A percentile compares a stretch with the other conserved stretches of the same genome.
These are phyloP conservation scores for Magnaporthiopsis rhizophila DNA, from an alignment of 2,329 filamentous ascomycete species.

Conservation along the genomic window DNA sequence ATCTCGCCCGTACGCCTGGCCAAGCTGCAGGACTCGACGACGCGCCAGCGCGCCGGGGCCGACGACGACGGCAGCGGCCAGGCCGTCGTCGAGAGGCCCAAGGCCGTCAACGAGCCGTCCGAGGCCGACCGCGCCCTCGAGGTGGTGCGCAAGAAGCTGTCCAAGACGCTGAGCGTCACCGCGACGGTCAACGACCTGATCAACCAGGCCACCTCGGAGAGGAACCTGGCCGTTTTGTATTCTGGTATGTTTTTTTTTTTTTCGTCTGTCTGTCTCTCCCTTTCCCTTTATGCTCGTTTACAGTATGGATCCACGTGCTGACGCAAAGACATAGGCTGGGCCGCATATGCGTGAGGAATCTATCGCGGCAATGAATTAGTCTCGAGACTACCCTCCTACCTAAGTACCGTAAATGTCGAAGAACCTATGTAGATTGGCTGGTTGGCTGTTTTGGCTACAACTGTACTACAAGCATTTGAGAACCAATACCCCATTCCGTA, in stretches of 20 bases:
- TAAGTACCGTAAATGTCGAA: background rate
- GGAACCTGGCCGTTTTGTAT: constrained; percentile 85
- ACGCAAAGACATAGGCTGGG: too few relatives aligned
- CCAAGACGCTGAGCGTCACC: constrained; percentile 85
- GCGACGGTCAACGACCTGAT: constrained; percentile 97
- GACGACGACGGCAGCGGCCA: constrained; percentile 27
- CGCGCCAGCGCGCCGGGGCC: constrained; percentile 30
- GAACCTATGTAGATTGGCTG: background rate
- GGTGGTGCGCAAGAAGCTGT: constrained; percentile 92
- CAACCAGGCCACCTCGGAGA: constrained; percentile 88
- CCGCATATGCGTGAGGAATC: too few relatives aligned
- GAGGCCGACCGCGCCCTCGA: constrained; percentile 90
- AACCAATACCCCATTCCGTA: background rate
- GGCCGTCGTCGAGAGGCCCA: constrained; percentile 31
- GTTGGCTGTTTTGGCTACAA: background rate
- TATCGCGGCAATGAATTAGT: too few relatives aligned
- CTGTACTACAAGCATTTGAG: background rate
- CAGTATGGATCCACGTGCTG: too few relatives aligned
- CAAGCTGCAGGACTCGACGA: constrained; percentile 56
- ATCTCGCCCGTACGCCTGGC: constrained; percentile 63
- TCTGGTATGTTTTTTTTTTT: constrained; percentile 45
- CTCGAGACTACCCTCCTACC: too few relatives aligned
- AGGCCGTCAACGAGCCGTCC: constrained; percentile 46
- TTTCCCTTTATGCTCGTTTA: too few relatives aligned
- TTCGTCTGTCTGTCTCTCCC: background rate